Percentiles rank a stretch among this genome's conserved stretches.
Evolutionary conservation across 2,329 filamentous ascomycete genomes (phyloP).

Genomic region (Trichoderma sp.): DNA sequence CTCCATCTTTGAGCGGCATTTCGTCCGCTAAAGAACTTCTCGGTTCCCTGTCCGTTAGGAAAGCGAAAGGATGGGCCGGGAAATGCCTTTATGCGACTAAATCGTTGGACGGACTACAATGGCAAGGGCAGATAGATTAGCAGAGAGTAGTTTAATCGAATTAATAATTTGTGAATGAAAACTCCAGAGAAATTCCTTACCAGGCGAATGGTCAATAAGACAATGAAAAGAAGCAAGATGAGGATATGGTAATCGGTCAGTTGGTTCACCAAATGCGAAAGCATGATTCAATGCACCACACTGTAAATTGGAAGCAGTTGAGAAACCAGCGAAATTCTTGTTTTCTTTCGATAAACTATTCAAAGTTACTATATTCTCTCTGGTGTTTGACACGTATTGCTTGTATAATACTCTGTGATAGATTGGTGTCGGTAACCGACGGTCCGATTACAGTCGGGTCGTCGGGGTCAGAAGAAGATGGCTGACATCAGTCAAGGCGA

Average conservation of each 20-base stretch:
- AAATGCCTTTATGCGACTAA: background rate
- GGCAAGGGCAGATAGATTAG: background rate
- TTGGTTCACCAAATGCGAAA: background rate
- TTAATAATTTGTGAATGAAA: background rate
- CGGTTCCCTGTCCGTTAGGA: slow-evolving; percentile 21
- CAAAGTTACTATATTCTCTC: background rate
- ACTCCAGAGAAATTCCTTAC: background rate
- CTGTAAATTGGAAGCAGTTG: background rate
- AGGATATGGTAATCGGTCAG: background rate
- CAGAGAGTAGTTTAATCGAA: background rate
- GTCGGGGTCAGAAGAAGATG: background rate
- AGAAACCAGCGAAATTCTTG: background rate
- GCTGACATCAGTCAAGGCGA: background rate
- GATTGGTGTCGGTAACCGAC: background rate
- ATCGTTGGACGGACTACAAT: background rate
- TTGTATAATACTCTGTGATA: background rate
- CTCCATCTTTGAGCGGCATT: background rate
- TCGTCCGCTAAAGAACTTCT: slow-evolving; percentile 19
- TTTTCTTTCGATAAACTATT: background rate
- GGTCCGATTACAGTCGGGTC: background rate
- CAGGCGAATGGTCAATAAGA: fast-evolving
- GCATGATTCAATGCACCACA: background rate
- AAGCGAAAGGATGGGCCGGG: slow-evolving; percentile 11
- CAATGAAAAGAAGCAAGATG: background rate
- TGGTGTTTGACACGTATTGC: background rate